These are phyloP conservation scores for Acanthamoeba triangularis DNA, from an alignment of 208 protist species.

Conservation along the genomic window DNA sequence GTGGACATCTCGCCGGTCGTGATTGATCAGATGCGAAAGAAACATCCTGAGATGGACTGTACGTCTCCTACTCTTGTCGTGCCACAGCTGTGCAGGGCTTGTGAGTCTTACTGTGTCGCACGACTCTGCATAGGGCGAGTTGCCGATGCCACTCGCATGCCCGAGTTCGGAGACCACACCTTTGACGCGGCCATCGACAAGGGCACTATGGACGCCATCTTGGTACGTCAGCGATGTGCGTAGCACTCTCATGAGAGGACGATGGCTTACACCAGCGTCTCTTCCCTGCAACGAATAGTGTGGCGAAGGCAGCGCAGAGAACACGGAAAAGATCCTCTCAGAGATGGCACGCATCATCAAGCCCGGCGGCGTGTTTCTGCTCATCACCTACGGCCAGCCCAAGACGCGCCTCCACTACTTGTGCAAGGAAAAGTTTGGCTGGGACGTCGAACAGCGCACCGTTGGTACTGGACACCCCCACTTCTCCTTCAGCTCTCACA, in stretches of 20 bases:
- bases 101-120: background rate
- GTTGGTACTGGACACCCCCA: background rate
- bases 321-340: background rate
- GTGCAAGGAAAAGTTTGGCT: background rate
- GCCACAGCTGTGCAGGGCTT: too few species aligned
- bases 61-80: background rate
- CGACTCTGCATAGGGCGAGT: background rate
- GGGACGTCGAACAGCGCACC: slow-evolving; percentile 21
- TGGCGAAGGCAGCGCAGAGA: background rate
- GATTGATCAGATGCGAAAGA: slow-evolving; percentile 30
- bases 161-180: background rate
- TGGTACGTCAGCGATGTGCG: background rate
- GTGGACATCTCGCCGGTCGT: slow-evolving; percentile 48
- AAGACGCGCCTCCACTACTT: background rate
- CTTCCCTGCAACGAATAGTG: background rate
- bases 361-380: background rate
- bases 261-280: too few species aligned
- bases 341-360: slow-evolving; percentile 23
- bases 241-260: too few species aligned
- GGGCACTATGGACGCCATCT: background rate
- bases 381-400: slow-evolving; percentile 5
- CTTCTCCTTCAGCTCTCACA: background rate
- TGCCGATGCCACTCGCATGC: background rate
- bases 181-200: slow-evolving; percentile 43
- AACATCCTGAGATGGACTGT: background rate